Conservation (phyloP, 1,139 yeast species). For the Nakaseomyces glabratus region DNA sequence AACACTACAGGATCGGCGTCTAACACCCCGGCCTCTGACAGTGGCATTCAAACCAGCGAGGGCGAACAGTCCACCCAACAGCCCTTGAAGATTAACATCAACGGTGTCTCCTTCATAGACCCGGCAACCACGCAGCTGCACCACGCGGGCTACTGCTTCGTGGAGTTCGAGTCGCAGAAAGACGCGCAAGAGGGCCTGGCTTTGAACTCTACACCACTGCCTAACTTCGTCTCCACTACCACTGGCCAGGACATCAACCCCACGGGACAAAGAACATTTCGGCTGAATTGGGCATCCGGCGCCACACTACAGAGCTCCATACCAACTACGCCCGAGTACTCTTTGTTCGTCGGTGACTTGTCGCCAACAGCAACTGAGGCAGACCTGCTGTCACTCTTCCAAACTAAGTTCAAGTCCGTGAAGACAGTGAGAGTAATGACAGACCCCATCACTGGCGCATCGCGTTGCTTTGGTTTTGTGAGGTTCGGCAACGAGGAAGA, state of each 20-base stretch:
- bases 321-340: slow-evolving; percentile 42
- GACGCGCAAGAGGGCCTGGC: slow-evolving; percentile 64
- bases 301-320: slow-evolving; percentile 37
- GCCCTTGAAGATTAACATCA: slow-evolving; percentile 23
- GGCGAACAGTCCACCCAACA: not conserved
- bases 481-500: slow-evolving; percentile 65
- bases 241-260: slow-evolving; percentile 24
- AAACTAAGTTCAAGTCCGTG: slow-evolving; percentile 60
- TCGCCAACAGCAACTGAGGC: slow-evolving; percentile 70
- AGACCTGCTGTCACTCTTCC: slow-evolving; percentile 58
- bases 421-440: slow-evolving; percentile 82
- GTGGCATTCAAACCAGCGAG: not conserved
- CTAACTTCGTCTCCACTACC: slow-evolving; percentile 40
- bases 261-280: slow-evolving; percentile 39
- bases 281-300: slow-evolving; percentile 84
- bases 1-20: not conserved
- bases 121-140: slow-evolving; percentile 32
- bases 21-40: not conserved
- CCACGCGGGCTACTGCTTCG: slow-evolving; percentile 78
- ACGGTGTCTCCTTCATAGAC: slow-evolving; percentile 30
- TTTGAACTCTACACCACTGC: slow-evolving; percentile 62
- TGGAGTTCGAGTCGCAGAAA: slow-evolving; percentile 60
- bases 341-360: slow-evolving; percentile 82
- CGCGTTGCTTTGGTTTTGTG: slow-evolving; percentile 91
- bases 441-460: slow-evolving; percentile 63